Conservation (phyloP, 148 eudicot genomes). For the Chenopodium album region DNA sequence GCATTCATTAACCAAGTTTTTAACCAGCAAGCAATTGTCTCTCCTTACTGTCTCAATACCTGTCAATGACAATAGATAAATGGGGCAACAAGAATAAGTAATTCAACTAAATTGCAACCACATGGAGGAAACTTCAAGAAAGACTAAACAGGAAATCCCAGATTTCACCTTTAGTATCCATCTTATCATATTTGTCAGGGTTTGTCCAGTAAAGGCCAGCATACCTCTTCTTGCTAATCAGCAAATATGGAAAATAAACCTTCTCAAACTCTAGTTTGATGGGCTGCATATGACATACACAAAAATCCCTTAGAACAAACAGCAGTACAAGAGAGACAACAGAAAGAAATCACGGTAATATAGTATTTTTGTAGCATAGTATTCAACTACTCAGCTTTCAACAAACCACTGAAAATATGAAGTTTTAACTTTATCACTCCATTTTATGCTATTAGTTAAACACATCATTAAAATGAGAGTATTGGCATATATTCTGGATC, state of each 20-base stretch:
- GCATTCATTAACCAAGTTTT: slow-evolving; percentile 90
- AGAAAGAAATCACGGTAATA: slow-evolving; percentile 10
- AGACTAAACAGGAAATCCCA: slow-evolving; percentile 8
- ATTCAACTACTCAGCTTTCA: not conserved
- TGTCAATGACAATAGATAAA: slow-evolving; percentile 33
- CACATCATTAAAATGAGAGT: not conserved
- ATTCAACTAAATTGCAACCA: not conserved
- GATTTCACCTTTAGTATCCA: slow-evolving; percentile 91
- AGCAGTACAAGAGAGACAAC: slow-evolving; percentile 16
- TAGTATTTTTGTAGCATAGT: not conserved
- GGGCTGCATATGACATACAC: slow-evolving; percentile 50
- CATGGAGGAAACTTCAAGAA: not conserved
- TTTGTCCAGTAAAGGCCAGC: slow-evolving; percentile 97
- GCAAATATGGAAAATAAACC: slow-evolving; percentile 87
- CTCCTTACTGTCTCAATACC: slow-evolving; percentile 97
- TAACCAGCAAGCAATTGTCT: slow-evolving; percentile 92
- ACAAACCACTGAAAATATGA: not conserved
- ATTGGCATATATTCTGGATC: not conserved
- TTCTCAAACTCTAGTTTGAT: slow-evolving; percentile 97
- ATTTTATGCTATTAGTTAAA: not conserved
- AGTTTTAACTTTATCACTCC: not conserved
- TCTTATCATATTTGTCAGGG: slow-evolving; percentile 81
- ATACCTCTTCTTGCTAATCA: slow-evolving; percentile 97
- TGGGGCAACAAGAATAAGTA: slow-evolving; percentile 14
- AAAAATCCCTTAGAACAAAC: slow-evolving; percentile 8